Base-by-base conservation (phyloP, 768 basidiomycete species). In the Thelephora ganbajun region DNA sequence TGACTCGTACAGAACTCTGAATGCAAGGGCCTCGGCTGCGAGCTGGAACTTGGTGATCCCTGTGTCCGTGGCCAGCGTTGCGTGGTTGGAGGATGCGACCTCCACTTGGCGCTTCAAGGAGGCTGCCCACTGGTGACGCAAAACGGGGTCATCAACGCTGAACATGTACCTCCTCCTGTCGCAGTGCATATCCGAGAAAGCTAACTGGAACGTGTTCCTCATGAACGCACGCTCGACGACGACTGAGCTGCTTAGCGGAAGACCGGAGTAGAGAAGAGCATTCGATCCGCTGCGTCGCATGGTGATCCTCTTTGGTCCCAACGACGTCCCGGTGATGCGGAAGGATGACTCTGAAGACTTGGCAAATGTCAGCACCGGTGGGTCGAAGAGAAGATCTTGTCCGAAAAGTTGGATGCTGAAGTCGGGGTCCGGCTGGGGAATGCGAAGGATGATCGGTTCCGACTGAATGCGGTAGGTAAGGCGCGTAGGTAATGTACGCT, bases 181-280 rank as follows among this genome's bases (percentile, higher is more conserved):
- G 26, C 79, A 78, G 30, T 69, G 59, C 52, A 82, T 77, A 54
- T 80, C 79, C 35, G 70, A 52, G 66, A 98, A 97, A 2, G 90
- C 81, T 33, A 97, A 65, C 61, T 96, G 89, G 72, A 98, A 93
- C 0, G 93, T 96, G 60, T 97, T 86, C 50, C 82, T 78, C 94
- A 97, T 97, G 67, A 97, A 97, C 0, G 89, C 81, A 16, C 91
- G 82, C 59, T 94, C 91, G 50, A 94, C 80, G 18, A 75, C 70
- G 56, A 98, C 69, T 5, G 79, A 70, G 54, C 76, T 81, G 60
- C 82, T 89, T 47, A 84, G 68, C 13, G 91, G 85, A 30, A 98
- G 68, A 23, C 86, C 84, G 1, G 79, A 67, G 61, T 97, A 98
- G 48, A 77, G 70, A 41, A 83, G 71, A 2, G 93, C 89, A 61